Evolutionary conservation across 495 filamentous ascomycete genomes (phyloP), one percentile per base, ranked within the genome.

Genomic region (Xylaria scruposa): DNA sequence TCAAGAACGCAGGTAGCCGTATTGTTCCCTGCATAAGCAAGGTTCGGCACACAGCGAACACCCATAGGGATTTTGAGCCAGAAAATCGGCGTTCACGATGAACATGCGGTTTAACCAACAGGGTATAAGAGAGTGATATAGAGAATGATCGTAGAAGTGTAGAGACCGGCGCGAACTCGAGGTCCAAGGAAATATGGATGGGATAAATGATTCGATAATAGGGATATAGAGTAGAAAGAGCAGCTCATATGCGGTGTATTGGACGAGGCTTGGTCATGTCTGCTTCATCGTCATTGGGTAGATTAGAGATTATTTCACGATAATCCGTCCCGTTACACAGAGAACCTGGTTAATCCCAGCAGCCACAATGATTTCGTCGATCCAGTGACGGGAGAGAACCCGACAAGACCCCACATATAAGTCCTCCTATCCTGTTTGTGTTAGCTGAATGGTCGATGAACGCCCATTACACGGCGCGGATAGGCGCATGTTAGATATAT

Each of bases 1-100:
- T 60, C 24, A 29, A 59, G 40, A 60, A 71, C 53, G 70, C 70
- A 67, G 36, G 61, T 67, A 46, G 61, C 70, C 70, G 70, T 71
- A 17, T 61, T 71, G 62, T 33, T 60, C 56, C 51, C 62, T 65
- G 68, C 68, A 53, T 26, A 56, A 64, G 59, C 60, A 70, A 70
- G 46, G 58, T 44, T 68, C 24, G 67, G 31, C 42, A n/a, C 42
- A 42, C 40, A 49, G 24, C 24, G 15, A 49, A 46, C 5, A 60
- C 33, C 53, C 51, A 56, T 47, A 38, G 15, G 12, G n/a, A n/a
- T 19, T 59, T 10, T 33, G 21, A 59, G 36, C 7, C 21, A 13
- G 67, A 56, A 42, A 33, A 5, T 69, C 26, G 7, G n/a, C 12
- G 49, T 31, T 12, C 19, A 51, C 24, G 3, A n/a, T 44, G 10